Percentiles rank a stretch among this genome's conserved stretches.
Conservation (phyloP, 306 rosid species). For the Gynostemma pentaphyllum region DNA sequence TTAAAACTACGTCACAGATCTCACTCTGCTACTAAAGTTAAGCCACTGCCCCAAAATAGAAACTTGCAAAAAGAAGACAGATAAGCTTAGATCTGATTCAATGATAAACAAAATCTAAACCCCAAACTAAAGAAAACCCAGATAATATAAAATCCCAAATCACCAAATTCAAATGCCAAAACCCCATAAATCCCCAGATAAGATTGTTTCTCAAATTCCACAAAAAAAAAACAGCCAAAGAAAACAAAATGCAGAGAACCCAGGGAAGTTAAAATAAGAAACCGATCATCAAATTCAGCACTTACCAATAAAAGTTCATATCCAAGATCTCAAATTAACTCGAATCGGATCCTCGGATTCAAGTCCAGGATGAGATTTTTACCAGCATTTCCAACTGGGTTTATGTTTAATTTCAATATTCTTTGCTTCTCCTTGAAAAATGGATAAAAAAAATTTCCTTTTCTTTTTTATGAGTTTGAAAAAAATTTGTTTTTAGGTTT, state of each 20-base stretch:
- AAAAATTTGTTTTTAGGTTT: slow-evolving; percentile 15
- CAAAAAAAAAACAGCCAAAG: slow-evolving; percentile 14
- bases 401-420: slow-evolving; percentile 11
- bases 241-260: slow-evolving; percentile 25
- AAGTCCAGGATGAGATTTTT: slow-evolving; percentile 22
- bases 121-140: slow-evolving; percentile 23
- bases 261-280: slow-evolving; percentile 38
- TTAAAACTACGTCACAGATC: slow-evolving; percentile 42
- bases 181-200: slow-evolving; percentile 26
- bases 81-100: slow-evolving; percentile 61
- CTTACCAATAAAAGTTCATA: slow-evolving; percentile 22
- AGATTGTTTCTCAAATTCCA: too few species aligned
- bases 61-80: slow-evolving; percentile 16
- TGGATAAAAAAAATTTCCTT: too few species aligned
- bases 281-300: slow-evolving; percentile 30
- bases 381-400: slow-evolving; percentile 57
- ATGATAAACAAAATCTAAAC: slow-evolving; percentile 23
- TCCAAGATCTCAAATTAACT: slow-evolving; percentile 53
- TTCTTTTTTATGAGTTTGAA: slow-evolving; percentile 9
- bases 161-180: slow-evolving; percentile 35
- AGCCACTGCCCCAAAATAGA: slow-evolving; percentile 2
- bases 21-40: slow-evolving; percentile 19
- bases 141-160: slow-evolving; percentile 16
- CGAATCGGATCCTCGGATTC: slow-evolving; percentile 51
- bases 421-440: slow-evolving; percentile 9